Evolutionary conservation across 192 early-diverging fungal species (phyloP), one percentile per base, ranked within the genome.

Genomic region (Coemansia sp.): DNA sequence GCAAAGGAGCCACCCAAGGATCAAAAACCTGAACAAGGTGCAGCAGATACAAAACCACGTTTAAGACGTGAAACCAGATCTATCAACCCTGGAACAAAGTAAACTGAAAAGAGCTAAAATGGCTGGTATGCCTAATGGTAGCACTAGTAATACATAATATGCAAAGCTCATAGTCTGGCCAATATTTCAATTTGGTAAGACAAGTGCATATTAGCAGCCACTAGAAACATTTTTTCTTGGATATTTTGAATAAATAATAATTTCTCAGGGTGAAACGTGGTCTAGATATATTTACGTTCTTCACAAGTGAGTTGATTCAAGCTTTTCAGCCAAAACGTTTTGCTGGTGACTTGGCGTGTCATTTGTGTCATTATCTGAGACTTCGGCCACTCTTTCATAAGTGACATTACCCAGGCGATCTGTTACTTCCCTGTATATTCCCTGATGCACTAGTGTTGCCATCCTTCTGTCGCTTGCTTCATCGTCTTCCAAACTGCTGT

Each of bases 321-420:
- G 6, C 24, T 52, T 64, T 16, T 43, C 66, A 12, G 66, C 57
- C 48, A 74, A 38, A 21, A 45, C 66, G 34, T 20, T 59, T n/a
- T 45, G 58, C 21, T n/a, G 8, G 30, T 44, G 20, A 14, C 2
- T 16, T 10, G 63, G 35, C 4, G 62, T 45, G n/a, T 64, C 43
- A 9, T 64, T n/a, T 34, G 65, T 14, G 24, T 23, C 52, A 55
- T 16, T 33, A 7, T 30, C 60, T 21, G 26, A 24, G 23, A 45
- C 53, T 15, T 0, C 49, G 16, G 14, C 63, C 10, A 45, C 60
- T 39, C 71, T 71, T 10, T 67, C 72, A 18, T 78, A 84, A 5
- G 49, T 69, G 24, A 74, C 61, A 49, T 84, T 84, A 11, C 81
- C 81, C 23, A 84, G 49, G 1, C 73, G 65, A 33, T 84, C 81